Evolutionary conservation across 495 filamentous ascomycete genomes (phyloP).

Genomic region (Wilcoxina mikolae): DNA sequence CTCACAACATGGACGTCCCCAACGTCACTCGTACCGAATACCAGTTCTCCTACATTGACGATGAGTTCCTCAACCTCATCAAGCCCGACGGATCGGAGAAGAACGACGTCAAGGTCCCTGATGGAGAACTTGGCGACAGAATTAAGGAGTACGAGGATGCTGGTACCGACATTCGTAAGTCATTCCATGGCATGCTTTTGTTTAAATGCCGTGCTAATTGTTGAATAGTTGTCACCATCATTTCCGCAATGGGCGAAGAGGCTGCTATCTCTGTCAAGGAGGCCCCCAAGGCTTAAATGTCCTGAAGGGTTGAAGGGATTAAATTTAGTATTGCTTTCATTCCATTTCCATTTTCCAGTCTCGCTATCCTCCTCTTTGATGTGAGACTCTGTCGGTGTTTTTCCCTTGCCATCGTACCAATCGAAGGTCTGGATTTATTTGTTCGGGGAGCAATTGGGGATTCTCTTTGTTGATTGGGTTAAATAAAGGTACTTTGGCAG

Average conservation of each 20-base stretch:
- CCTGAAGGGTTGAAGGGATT: neutral
- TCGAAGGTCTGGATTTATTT: neutral
- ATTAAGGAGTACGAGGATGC: conserved; percentile 53
- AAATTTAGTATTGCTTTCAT: neutral
- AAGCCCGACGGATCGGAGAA: conserved; percentile 64
- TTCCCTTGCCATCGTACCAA: neutral
- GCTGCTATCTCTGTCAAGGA: conserved; percentile 87
- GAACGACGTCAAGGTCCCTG: conserved; percentile 88
- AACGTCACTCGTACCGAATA: conserved; percentile 79
- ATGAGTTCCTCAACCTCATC: conserved; percentile 84
- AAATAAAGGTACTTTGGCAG: too few relatives aligned
- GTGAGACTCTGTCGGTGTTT: too few relatives aligned
- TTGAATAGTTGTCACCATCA: conserved; percentile 64
- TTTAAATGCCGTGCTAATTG: conserved; percentile 1
- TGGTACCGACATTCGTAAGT: conserved; percentile 71
- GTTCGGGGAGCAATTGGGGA: conserved; percentile 1
- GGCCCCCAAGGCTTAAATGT: conserved; percentile 36
- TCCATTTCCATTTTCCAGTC: neutral
- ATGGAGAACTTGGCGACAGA: conserved; percentile 71
- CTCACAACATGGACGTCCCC: conserved; percentile 99
- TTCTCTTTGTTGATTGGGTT: too few relatives aligned
- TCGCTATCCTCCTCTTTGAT: neutral
- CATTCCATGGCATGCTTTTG: neutral
- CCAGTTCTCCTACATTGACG: conserved; percentile 58
- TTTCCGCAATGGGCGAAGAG: conserved; percentile 93